Evolutionary conservation across 179 eudicot species (phyloP).

Genomic region (Beta macrorhiza): DNA sequence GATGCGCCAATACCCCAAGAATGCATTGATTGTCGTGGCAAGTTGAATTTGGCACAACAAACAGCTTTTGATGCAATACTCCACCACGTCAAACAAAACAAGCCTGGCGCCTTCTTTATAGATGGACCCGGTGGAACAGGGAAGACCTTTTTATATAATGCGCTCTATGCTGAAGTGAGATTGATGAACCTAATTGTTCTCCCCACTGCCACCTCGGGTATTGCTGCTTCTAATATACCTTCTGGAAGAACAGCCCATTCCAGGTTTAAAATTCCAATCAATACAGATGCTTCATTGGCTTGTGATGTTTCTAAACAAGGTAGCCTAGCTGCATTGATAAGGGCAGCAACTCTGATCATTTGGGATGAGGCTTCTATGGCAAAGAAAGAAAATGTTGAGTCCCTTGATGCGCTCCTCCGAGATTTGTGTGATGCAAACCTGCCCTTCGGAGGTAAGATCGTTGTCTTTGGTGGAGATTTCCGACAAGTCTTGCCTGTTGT

Average conservation of each 20-base stretch:
- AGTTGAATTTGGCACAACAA: background rate
- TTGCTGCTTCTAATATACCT: background rate
- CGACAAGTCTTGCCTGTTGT: background rate
- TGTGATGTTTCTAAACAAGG: background rate
- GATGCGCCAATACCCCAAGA: background rate
- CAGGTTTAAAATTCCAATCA: background rate
- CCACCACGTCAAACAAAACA: background rate
- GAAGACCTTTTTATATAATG: background rate
- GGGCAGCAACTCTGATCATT: background rate
- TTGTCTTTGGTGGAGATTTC: slow-evolving; percentile 11
- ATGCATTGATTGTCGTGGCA: background rate
- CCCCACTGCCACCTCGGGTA: background rate
- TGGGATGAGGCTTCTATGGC: slow-evolving; percentile 16
- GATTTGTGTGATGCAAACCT: background rate
- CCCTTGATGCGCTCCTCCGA: background rate
- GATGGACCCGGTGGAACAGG: slow-evolving; percentile 3
- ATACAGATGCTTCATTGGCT: background rate
- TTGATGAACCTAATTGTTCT: background rate
- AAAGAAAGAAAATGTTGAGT: background rate
- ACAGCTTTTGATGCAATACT: background rate
- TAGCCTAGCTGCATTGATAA: background rate
- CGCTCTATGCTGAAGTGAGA: background rate
- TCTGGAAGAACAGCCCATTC: background rate
- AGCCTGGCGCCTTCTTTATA: background rate
- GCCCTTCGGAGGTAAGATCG: background rate